These are phyloP conservation scores for Trichoderma gamsii DNA, from an alignment of 495 filamentous ascomycete species.

Conservation along the genomic window DNA sequence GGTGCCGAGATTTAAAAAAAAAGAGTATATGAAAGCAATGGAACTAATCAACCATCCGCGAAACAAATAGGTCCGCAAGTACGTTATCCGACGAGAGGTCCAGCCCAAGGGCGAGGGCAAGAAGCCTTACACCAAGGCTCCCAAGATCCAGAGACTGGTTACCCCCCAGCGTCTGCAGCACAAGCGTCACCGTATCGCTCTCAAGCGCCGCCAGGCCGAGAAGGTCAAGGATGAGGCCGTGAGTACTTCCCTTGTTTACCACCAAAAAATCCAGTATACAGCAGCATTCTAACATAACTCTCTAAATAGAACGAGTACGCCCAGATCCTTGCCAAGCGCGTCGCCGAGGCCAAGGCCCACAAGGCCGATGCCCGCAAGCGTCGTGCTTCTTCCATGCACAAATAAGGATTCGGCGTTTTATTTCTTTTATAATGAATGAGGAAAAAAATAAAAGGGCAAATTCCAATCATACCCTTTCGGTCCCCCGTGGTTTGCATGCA, in stretches of 20 bases:
- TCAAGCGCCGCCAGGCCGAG: constrained; percentile 95
- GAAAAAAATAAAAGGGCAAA: background rate
- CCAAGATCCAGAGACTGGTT: constrained; percentile 97
- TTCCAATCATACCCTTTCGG: constrained; percentile 11
- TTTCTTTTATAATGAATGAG: constrained; percentile 25
- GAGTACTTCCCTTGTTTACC: constrained; percentile 40
- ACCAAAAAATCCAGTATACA: background rate
- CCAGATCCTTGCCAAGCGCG: constrained; percentile 87
- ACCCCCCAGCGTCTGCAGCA: constrained; percentile 99
- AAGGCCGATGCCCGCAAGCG: constrained; percentile 91
- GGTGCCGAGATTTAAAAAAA: background rate
- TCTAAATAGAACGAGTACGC: constrained; percentile 76
- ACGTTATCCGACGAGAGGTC: constrained; percentile 98
- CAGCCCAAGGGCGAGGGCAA: constrained; percentile 91
- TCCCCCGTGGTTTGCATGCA: constrained; percentile 14
- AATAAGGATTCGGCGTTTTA: constrained; percentile 53
- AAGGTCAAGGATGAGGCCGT: constrained; percentile 96
- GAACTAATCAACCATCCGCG: constrained; percentile 16
- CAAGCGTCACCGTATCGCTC: constrained; percentile 93
- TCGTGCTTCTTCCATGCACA: constrained; percentile 90
- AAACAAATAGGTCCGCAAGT: constrained; percentile 76
- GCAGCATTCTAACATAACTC: constrained; percentile 33
- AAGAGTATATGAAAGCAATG: constrained; percentile 1
- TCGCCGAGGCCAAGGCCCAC: constrained; percentile 85
- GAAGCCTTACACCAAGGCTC: constrained; percentile 98